phyloP scores from a whole-genome alignment of 257 asterid genomes.

The Plectranthus barbatus region DNA sequence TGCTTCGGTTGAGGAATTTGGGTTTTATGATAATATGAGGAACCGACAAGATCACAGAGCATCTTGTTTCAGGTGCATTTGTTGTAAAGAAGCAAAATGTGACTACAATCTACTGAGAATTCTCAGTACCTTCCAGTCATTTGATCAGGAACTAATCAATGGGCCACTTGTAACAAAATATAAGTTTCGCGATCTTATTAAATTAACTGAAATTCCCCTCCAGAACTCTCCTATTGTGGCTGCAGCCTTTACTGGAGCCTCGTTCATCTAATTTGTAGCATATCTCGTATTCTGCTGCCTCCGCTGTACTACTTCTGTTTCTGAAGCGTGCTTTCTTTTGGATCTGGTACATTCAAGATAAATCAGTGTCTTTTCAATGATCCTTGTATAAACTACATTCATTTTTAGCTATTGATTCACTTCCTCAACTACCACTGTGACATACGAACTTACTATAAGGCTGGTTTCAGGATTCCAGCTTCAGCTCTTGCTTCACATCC shows the following conservation, averaged over 20 bases:
- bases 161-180: background rate
- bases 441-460: conserved; percentile 12
- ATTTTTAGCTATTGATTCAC: conserved; percentile 11
- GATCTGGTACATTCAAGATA: conserved; percentile 3
- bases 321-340: conserved; percentile 4
- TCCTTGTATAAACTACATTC: background rate
- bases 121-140: conserved; percentile 4
- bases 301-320: background rate
- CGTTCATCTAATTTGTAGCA: background rate
- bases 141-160: background rate
- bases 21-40: background rate
- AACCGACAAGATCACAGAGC: background rate
- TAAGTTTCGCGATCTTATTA: background rate
- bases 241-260: conserved; percentile 3
- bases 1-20: background rate
- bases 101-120: background rate
- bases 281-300: background rate
- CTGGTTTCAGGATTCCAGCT: conserved; percentile 82
- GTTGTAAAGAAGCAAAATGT: background rate
- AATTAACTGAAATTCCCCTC: background rate
- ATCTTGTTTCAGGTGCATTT: conserved; percentile 6
- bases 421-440: conserved; percentile 9
- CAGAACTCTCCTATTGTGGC: conserved; percentile 1
- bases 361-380: conserved; percentile 5
- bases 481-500: conserved; percentile 85